Conservation (phyloP, 2,329 filamentous ascomycete species). For the Mollisiaceae sp. region DNA sequence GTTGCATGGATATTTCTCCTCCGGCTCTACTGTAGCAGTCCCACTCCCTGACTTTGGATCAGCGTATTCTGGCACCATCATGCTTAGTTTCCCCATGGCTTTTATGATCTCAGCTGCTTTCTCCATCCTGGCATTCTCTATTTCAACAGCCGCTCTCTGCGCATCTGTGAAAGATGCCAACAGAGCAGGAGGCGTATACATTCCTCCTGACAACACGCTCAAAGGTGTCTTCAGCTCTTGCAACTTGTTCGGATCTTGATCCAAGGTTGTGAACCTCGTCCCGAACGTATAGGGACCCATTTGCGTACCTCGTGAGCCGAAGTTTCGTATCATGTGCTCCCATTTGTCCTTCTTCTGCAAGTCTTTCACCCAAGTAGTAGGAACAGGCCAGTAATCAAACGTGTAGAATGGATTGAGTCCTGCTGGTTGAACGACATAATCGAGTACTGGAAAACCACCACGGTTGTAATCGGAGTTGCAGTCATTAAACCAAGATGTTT, state of each 20-base stretch:
- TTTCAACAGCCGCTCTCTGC: neutral
- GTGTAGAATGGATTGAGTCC: neutral
- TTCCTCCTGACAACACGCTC: too few species aligned
- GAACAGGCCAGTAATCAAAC: conserved; percentile 9
- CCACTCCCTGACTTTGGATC: too few species aligned
- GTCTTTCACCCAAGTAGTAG: conserved; percentile 10
- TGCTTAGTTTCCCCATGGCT: neutral
- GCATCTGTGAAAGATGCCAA: neutral
- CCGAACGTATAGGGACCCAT: conserved; percentile 11
- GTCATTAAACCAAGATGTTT: neutral
- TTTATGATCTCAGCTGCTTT: neutral
- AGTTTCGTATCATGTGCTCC: neutral
- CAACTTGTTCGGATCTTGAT: neutral
- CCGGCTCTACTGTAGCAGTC: neutral
- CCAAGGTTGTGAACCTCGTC: neutral
- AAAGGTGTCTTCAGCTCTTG: too few species aligned
- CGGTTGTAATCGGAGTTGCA: neutral
- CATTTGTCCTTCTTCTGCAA: conserved; percentile 3
- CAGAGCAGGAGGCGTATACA: neutral
- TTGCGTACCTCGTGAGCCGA: neutral
- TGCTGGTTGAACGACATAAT: too few species aligned
- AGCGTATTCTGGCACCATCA: too few species aligned
- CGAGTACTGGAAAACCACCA: too few species aligned
- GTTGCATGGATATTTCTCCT: conserved; percentile 6
- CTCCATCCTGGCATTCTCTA: neutral